Evolutionary conservation across 1,284 basidiomycete species (phyloP), one percentile per base, ranked within the genome.

Genomic region (Melampsora larici-populina): DNA sequence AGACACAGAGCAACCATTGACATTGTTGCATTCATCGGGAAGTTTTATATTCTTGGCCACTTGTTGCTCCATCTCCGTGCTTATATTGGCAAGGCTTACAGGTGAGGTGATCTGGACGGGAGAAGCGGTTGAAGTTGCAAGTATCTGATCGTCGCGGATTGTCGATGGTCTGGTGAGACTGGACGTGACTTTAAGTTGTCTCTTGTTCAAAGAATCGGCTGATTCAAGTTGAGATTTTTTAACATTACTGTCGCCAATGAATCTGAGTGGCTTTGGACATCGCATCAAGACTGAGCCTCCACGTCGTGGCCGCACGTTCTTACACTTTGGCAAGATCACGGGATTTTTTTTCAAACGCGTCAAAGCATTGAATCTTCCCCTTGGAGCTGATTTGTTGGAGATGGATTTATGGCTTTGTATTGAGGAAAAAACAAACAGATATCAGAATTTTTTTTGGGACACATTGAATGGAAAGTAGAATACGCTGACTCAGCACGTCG

Each of bases 361-460:
- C 21, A 24, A 58, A 24, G 11, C 29, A 4, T 58, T 21, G 1
- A 1, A n/a, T 58, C 55, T 58, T n/a, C n/a, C 29, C 15, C 24
- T 58, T 29, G 29, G 21, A 58, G 55, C 55, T 24, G 55, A 24
- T 58, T n/a, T n/a, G 15, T 58, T 58, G n/a, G 55, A 58, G 18
- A 58, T 58, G 17, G 55, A 58, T 58, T 58, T 58, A 58, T n/a
- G 21, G 29, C 55, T 58, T 58, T 29, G n/a, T 58, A 24, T 58
- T 3, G 21, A 55, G 18, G 4, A 58, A 24, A 29, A 55, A 24
- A 24, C 24, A 24, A 24, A 29, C 2, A 15, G 4, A 8, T 24
- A 58, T 58, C 17, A 24, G 17, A 58, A n/a, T 49, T 11, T 2
- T 3, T n/a, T 9, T 29, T 8, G 29, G 29, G 24, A 6, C n/a